Base-by-base conservation (phyloP, 2,329 filamentous ascomycete genomes). In the Colletotrichum viniferum region DNA sequence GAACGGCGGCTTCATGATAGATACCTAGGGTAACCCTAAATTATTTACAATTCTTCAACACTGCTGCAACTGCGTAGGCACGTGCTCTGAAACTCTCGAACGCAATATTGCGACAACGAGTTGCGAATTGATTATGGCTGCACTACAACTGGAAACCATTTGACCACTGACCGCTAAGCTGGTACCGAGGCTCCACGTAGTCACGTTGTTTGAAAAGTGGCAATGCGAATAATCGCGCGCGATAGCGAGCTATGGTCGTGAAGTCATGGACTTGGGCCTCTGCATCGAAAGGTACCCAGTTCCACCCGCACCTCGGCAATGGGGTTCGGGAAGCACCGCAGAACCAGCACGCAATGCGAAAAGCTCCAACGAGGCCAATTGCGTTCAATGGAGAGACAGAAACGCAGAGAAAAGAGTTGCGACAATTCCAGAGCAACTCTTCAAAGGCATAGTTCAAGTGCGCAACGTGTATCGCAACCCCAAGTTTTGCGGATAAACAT, bases 191-290 rank as follows among this genome's bases (percentile, higher is more conserved):
- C 9, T 52, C 24, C 32, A 21, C 32, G 28, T 32, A 48, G 28
- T n/a, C 26, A 28, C 26, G 32, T 30, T 32, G 36, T 24, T 36
- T 28, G 43, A 60, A 61, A 28, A n/a, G 68, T 71, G 38, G 60
- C 56, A 48, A 18, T 21, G 34, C 58, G n/a, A 26, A 38, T 63
- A 30, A 34, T 32, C 13, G 28, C 62, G 16, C 55, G 26, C 63
- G 63, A 75, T 64, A 18, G 26, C 55, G 26, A 48, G 18, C 67
- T 73, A 4, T 64, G 30, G 69, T 69, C 43, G 36, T 73, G 69
- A 73, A 73, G 73, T 75, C 63, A 75, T 75, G 69, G 73, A 75
- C 56, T 75, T 21, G n/a, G 28, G 60, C 64, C 61, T 65, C 36
- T 34, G 48, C 60, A 71, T 71, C 71, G 28, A 66, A 71, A 32